Evolutionary conservation across 306 rosid genomes (phyloP).

Genomic region (Malus asiatica): DNA sequence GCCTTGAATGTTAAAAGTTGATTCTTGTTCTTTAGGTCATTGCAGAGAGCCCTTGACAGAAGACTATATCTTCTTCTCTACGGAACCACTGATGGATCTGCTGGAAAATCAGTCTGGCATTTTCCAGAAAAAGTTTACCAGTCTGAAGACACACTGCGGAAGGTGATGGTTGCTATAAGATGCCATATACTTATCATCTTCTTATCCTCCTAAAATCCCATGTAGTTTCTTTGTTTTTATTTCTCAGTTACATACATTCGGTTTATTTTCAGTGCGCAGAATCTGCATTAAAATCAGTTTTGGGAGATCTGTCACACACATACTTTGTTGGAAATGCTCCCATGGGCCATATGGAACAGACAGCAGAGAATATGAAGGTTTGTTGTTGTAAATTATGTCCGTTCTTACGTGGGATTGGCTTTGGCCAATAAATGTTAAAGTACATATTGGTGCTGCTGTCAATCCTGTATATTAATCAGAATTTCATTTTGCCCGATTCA

Average conservation of each 20-base stretch:
- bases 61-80: slow-evolving; percentile 75
- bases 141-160: slow-evolving; percentile 71
- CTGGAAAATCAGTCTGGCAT: slow-evolving; percentile 70
- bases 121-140: slow-evolving; percentile 76
- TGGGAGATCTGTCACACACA: slow-evolving; percentile 77
- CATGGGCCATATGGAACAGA: slow-evolving; percentile 66
- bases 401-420: not conserved
- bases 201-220: not conserved
- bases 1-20: not conserved
- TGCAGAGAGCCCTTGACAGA: slow-evolving; percentile 86
- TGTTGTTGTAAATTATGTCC: not conserved
- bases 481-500: slow-evolving; percentile 16
- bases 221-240: not conserved
- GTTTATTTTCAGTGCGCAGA: slow-evolving; percentile 72
- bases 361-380: slow-evolving; percentile 63
- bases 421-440: not conserved
- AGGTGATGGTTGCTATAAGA: slow-evolving; percentile 34
- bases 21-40: slow-evolving; percentile 48
- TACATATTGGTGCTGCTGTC: not conserved
- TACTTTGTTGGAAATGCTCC: slow-evolving; percentile 98
- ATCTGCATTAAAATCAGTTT: slow-evolving; percentile 58
- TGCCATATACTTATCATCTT: not conserved
- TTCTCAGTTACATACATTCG: not conserved
- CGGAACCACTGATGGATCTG: slow-evolving; percentile 47
- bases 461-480: slow-evolving; percentile 7